phyloP scores from a whole-genome alignment of 495 filamentous ascomycete species.

The Xylaria scruposa region DNA sequence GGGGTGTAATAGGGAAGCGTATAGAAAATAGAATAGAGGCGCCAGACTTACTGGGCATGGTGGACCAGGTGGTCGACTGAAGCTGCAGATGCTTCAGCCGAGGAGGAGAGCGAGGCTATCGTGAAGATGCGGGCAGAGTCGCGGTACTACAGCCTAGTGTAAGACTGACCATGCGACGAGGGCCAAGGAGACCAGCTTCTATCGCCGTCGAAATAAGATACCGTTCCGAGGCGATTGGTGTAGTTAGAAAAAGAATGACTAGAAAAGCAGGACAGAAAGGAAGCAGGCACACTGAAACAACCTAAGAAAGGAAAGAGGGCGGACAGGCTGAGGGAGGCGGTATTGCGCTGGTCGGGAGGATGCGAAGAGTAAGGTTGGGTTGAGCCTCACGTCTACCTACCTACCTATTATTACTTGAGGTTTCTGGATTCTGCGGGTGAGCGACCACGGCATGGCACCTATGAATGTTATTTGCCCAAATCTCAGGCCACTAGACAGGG shows the following conservation, averaged over 20 bases:
- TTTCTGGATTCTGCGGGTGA: not conserved
- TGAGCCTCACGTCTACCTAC: slow-evolving; percentile 19
- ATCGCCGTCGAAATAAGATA: not conserved
- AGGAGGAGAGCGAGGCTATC: slow-evolving; percentile 5
- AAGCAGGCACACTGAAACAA: not conserved
- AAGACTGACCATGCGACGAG: slow-evolving; percentile 19
- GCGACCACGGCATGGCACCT: slow-evolving; percentile 1
- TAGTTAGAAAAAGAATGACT: slow-evolving; percentile 9
- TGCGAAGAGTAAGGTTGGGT: slow-evolving; percentile 9
- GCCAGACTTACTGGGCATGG: slow-evolving; percentile 28
- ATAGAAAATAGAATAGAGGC: not conserved
- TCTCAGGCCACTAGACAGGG: not conserved
- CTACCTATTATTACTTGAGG: not conserved
- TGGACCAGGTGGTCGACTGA: slow-evolving; percentile 11
- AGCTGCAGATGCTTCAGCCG: slow-evolving; percentile 19
- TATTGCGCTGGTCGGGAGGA: slow-evolving; percentile 17
- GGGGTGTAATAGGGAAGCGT: slow-evolving; percentile 7
- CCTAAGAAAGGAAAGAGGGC: not conserved
- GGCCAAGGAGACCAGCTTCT: not conserved
- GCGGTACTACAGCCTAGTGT: slow-evolving; percentile 13
- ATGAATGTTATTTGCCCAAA: not conserved
- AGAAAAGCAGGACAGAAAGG: not conserved
- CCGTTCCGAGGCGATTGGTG: not conserved
- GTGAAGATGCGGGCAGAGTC: not conserved
- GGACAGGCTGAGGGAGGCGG: not conserved